Percentiles rank a stretch among this genome's conserved stretches.
phyloP scores from a whole-genome alignment of 345 rosid species.

The Citropsis articulata region DNA sequence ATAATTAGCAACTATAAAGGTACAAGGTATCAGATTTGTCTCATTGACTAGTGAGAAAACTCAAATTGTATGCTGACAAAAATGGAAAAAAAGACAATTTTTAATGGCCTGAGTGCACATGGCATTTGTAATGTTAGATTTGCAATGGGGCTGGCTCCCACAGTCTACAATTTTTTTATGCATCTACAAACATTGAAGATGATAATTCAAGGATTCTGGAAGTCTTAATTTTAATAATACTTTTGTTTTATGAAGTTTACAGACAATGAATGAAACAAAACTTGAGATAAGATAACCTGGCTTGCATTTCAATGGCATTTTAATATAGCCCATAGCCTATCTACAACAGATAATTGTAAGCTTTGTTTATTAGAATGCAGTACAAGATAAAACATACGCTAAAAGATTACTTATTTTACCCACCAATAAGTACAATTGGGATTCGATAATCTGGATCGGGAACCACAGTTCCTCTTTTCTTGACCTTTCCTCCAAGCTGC shows the following conservation, averaged over 20 bases:
- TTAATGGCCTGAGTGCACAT: not conserved
- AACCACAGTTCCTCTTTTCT: conserved; percentile 50
- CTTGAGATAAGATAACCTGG: not conserved
- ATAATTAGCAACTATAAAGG: not conserved
- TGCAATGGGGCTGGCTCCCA: not conserved
- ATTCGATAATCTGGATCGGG: conserved; percentile 69
- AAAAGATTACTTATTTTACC: conserved; percentile 1
- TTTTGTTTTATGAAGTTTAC: not conserved
- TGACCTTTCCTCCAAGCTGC: conserved; percentile 50
- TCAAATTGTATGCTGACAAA: not conserved
- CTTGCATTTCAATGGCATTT: not conserved
- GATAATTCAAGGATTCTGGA: not conserved
- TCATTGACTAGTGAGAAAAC: not conserved
- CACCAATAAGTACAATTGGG: conserved; percentile 55
- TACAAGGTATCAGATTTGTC: not conserved
- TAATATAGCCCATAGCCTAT: not conserved
- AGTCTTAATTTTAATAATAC: not conserved
- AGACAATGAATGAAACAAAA: too few species aligned
- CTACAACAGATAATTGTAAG: not conserved
- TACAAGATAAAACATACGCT: not conserved
- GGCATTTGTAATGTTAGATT: not conserved
- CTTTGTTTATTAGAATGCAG: not conserved
- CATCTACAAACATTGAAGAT: not conserved
- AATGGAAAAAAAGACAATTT: not conserved
- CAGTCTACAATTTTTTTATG: not conserved